phyloP scores from a whole-genome alignment of 2,329 filamentous ascomycete genomes.

The Verticillium nonalfalfae region DNA sequence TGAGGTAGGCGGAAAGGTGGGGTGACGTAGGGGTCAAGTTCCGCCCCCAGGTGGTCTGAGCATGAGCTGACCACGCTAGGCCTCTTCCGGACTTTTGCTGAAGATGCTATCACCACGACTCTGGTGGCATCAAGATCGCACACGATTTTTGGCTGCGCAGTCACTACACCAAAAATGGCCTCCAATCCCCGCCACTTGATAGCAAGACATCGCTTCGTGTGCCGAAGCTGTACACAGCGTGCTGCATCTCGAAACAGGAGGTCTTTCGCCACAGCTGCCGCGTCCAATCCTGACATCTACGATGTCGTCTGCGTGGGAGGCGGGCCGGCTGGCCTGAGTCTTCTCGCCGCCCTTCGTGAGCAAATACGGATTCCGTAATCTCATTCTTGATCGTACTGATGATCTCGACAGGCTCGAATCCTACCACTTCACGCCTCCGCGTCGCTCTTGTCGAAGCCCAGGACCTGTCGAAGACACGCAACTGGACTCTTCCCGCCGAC shows the following conservation, averaged over 20 bases:
- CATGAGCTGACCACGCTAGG: not conserved
- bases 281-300: constrained; percentile 60
- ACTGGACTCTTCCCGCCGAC: constrained; percentile 59
- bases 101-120: not conserved
- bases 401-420: constrained; percentile 58
- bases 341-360: constrained; percentile 70
- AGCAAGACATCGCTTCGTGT: constrained; percentile 30
- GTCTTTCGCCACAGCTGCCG: constrained; percentile 7
- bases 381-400: constrained; percentile 4
- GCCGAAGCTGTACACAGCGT: constrained; percentile 37
- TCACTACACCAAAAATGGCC: not conserved
- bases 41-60: not conserved
- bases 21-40: not conserved
- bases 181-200: constrained; percentile 13
- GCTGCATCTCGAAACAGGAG: constrained; percentile 24
- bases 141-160: not conserved
- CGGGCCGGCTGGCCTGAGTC: constrained; percentile 80
- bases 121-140: constrained; percentile 5
- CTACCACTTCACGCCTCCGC: constrained; percentile 68
- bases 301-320: constrained; percentile 91
- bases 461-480: constrained; percentile 63
- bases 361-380: constrained; percentile 4
- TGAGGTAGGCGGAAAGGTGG: constrained; percentile 1
- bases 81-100: not conserved
- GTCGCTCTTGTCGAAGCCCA: constrained; percentile 89